Evolutionary conservation across 2,329 filamentous ascomycete genomes (phyloP), one percentile per base, ranked within the genome.

Genomic region (Tolypocladium paradoxum): DNA sequence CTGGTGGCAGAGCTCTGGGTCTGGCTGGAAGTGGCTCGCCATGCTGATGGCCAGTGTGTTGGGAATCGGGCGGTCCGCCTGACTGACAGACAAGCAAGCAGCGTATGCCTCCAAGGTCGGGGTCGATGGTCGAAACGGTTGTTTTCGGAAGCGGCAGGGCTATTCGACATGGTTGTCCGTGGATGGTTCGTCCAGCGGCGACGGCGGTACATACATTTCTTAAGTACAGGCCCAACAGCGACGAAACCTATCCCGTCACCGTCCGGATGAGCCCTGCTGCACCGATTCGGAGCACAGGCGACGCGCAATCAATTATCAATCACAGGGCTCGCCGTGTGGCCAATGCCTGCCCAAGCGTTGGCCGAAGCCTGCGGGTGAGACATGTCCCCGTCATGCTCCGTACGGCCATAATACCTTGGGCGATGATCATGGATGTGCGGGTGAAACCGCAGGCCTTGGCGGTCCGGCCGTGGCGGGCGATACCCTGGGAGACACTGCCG

Each of bases 1-100:
- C 40, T 65, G 59, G 27, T 58, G 51, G 55, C 71, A 74, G 18
- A 72, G 63, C 36, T 62, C 63, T 2, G 60, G 59, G 49, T 66
- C 64, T 29, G 56, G 53, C 3, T 55, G 51, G 38, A 56, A 58
- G 12, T 51, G 24, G 36, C 45, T n/a, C 8, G 33, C 45, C 54
- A 55, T 55, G n/a, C 29, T 27, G 37, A 49, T 20, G 27, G 27
- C 9, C 29, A 0, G 8, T 1, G n/a, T 20, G 18, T 7, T 3
- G 1, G 9, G 27, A 47, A 31, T 16, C 43, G 16, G 8, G 7
- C 4, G 18, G 27, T 20, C 4, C 31, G 16, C 16, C 24, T 18
- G 9, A 46, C 27, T 33, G 43, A 12, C 43, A n/a, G n/a, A n/a
- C n/a, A n/a, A n/a, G n/a, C n/a, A 33, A 20, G 18, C 27, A 47